Base-by-base conservation (phyloP, 192 early-diverging fungal genomes). In the Coemansia sp. region DNA sequence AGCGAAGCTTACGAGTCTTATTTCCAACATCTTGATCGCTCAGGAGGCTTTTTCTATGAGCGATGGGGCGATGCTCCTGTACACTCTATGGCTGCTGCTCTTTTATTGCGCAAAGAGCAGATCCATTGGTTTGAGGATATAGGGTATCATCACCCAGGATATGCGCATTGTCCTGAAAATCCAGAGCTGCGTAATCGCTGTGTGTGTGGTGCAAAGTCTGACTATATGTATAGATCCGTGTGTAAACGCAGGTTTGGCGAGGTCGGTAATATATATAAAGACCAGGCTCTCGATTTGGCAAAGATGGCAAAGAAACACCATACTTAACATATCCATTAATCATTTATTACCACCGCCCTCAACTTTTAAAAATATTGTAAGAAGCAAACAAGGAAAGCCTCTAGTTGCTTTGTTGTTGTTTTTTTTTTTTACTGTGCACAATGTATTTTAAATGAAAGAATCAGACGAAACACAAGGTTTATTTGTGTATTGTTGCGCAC, bases 41-140 rank as follows among this genome's bases (percentile, higher is more conserved):
- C 74, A 2, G 91, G 91, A 15, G 91, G 91, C 5, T 91, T 92
- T 77, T 91, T 88, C 62, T 94, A 94, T 52, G 90, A 89, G 63
- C 64, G 86, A 19, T 87, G 80, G 78, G 78, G 83, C 13, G 74
- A 77, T 46, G 76, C 76, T 14, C 77, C 87, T n/a, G 76, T 90
- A 7, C 87, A 88, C 58, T 84, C 83, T 9, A 56, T 88, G 28
- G 82, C 73, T 4, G 85, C 78, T 6, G 72, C 80, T 17, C 56
- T 88, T 19, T 69, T 83, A 4, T 53, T 87, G 50, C 46, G 54
- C n/a, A 85, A 81, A 24, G 75, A 80, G 25, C 72, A 87, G 55
- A 62, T 88, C 5, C 83, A 85, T 41, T 88, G 81, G 61, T 88
- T 87, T 55, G 81, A 87, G 49, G 82, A 87, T 46, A 67, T 87